Percentiles rank a stretch among this genome's conserved stretches.
phyloP scores from a whole-genome alignment of 257 asterid genomes.

The Solanum paucissectum region DNA sequence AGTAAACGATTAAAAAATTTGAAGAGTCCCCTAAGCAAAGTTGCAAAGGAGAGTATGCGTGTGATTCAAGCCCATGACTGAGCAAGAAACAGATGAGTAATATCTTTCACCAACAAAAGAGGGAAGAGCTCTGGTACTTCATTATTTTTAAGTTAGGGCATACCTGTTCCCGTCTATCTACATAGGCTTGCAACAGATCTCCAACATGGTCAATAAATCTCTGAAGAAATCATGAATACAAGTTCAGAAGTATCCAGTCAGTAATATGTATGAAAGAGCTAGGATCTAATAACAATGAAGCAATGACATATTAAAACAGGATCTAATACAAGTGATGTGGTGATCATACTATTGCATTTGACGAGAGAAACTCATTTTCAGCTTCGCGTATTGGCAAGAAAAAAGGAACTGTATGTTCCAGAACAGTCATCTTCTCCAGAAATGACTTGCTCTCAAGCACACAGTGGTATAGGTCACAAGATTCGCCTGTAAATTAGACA shows the following conservation, averaged over 20 bases:
- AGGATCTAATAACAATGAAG: not conserved
- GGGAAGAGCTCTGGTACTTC: not conserved
- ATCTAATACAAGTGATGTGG: not conserved
- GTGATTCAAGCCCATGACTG: not conserved
- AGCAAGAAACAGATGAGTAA: not conserved
- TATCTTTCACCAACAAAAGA: not conserved
- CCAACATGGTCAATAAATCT: constrained; percentile 91
- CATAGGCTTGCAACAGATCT: constrained; percentile 88
- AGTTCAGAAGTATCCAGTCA: not conserved
- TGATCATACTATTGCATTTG: constrained; percentile 71
- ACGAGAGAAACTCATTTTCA: constrained; percentile 73
- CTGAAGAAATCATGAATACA: constrained; percentile 32
- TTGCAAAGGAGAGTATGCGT: not conserved
- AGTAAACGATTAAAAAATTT: not conserved
- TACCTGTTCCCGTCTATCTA: constrained; percentile 98
- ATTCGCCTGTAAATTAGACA: constrained; percentile 60
- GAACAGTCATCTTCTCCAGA: constrained; percentile 93
- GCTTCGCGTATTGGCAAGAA: constrained; percentile 90
- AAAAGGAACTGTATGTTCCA: constrained; percentile 85
- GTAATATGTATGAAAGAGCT: not conserved
- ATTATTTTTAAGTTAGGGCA: not conserved
- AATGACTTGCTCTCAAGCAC: constrained; percentile 97
- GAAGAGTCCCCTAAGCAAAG: not conserved
- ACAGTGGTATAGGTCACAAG: constrained; percentile 87
- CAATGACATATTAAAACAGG: not conserved